Conservation (phyloP, 495 filamentous ascomycete genomes). For the Penicillium cosmopolitanum region DNA sequence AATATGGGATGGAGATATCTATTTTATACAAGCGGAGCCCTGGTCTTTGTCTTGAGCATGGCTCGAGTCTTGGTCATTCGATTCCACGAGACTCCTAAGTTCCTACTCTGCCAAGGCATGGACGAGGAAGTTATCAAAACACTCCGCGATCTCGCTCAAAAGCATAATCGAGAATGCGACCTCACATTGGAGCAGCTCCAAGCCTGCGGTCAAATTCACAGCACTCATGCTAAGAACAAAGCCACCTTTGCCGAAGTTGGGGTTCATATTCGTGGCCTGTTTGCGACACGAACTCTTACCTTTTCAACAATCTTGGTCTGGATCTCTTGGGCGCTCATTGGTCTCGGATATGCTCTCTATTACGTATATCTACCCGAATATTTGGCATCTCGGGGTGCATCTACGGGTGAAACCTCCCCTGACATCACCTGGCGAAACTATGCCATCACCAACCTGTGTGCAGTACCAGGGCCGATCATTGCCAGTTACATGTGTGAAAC, state of each 20-base stretch:
- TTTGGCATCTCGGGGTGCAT: slow-evolving; percentile 35
- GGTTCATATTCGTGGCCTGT: slow-evolving; percentile 18
- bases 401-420: slow-evolving; percentile 29
- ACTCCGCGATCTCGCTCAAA: slow-evolving; percentile 18
- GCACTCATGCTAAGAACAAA: slow-evolving; percentile 12
- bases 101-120: slow-evolving; percentile 21
- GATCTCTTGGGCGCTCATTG: slow-evolving; percentile 44
- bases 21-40: slow-evolving; percentile 20
- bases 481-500: slow-evolving; percentile 41
- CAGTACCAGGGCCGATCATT: slow-evolving; percentile 42
- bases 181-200: slow-evolving; percentile 23
- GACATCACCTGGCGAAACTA: slow-evolving; percentile 47
- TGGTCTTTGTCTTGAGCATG: slow-evolving; percentile 23
- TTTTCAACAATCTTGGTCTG: slow-evolving; percentile 37
- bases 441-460: slow-evolving; percentile 47
- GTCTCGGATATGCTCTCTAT: slow-evolving; percentile 39
- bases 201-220: slow-evolving; percentile 17
- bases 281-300: slow-evolving; percentile 20
- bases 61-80: slow-evolving; percentile 24
- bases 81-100: slow-evolving; percentile 25
- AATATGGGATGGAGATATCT: slow-evolving; percentile 29
- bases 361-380: slow-evolving; percentile 42
- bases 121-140: slow-evolving; percentile 21
- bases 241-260: slow-evolving; percentile 19
- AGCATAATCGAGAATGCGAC: slow-evolving; percentile 14